Conservation (phyloP, 441 rosid species). For the Populus trichocarpa region DNA sequence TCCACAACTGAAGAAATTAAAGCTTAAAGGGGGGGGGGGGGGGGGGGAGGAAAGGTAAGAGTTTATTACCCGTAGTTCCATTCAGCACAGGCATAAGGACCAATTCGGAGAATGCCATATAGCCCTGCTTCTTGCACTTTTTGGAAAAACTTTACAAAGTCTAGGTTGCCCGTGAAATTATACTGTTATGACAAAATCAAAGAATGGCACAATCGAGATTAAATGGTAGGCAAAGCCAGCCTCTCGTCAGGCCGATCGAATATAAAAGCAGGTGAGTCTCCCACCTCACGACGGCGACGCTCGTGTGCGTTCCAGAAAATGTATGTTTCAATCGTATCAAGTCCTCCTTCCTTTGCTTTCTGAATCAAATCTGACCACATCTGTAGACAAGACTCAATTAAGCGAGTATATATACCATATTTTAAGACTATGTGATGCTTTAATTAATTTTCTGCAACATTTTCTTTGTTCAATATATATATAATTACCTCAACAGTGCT, state of each 20-base stretch:
- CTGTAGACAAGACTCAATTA: slow-evolving; percentile 19
- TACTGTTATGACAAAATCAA: slow-evolving; percentile 30
- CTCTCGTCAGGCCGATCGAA: neutral
- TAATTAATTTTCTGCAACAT: neutral
- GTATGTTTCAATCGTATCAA: slow-evolving; percentile 71
- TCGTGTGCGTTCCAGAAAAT: slow-evolving; percentile 83
- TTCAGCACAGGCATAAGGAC: slow-evolving; percentile 83
- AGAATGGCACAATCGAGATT: neutral
- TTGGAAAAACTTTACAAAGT: slow-evolving; percentile 55
- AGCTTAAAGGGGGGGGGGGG: neutral
- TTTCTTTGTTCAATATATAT: neutral
- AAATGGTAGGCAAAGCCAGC: neutral
- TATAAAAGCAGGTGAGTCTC: neutral
- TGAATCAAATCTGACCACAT: slow-evolving; percentile 70
- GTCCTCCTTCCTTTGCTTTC: slow-evolving; percentile 70
- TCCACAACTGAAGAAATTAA: neutral
- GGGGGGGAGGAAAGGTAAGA: neutral
- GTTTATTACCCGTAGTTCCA: slow-evolving; percentile 68
- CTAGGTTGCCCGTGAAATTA: slow-evolving; percentile 57
- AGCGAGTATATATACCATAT: neutral
- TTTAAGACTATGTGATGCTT: no score
- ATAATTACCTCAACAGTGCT: slow-evolving; percentile 40
- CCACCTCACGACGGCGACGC: slow-evolving; percentile 58
- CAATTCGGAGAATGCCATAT: slow-evolving; percentile 64
- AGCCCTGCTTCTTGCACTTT: slow-evolving; percentile 52